Evolutionary conservation across 1,284 basidiomycete species (phyloP).

Genomic region (Pseudozyma tsukubaensis): DNA sequence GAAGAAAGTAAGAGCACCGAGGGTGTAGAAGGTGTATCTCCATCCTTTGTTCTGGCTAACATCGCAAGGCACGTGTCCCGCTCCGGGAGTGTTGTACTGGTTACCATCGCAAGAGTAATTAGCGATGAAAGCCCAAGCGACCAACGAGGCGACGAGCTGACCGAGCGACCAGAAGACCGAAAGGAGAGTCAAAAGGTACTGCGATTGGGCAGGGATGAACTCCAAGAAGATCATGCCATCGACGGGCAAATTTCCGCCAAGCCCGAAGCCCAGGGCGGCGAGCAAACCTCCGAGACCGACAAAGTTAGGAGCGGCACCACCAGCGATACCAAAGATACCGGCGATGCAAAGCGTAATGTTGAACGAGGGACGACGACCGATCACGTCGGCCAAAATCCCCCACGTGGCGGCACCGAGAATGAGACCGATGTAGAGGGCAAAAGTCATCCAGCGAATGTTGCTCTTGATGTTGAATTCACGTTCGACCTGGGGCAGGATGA

Average conservation of each 20-base stretch:
- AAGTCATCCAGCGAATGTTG: conserved; percentile 60
- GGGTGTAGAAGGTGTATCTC: conserved; percentile 66
- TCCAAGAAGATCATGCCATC: conserved; percentile 69
- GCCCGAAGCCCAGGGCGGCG: conserved; percentile 63
- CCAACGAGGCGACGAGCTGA: conserved; percentile 62
- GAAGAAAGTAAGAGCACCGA: conserved; percentile 63
- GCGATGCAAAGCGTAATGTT: conserved; percentile 66
- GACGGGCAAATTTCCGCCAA: conserved; percentile 67
- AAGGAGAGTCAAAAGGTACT: conserved; percentile 64
- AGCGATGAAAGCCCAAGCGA: conserved; percentile 67
- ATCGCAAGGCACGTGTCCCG: conserved; percentile 43
- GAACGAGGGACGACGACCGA: conserved; percentile 66
- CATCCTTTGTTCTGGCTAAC: conserved; percentile 60
- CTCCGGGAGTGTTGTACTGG: conserved; percentile 43
- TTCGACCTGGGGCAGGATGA: conserved; percentile 61
- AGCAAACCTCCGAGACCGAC: conserved; percentile 62
- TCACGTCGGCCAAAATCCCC: conserved; percentile 66
- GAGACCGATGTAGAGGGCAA: conserved; percentile 63
- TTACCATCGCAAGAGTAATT: conserved; percentile 60
- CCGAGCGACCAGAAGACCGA: conserved; percentile 68
- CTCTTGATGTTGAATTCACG: conserved; percentile 58
- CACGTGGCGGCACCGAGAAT: conserved; percentile 65
- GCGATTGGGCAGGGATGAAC: conserved; percentile 63
- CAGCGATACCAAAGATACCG: conserved; percentile 66
- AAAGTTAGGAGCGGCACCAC: conserved; percentile 63